Evolutionary conservation across 176 grass and related monocot species (phyloP).

Genomic region (Oropetium thomaeum): DNA sequence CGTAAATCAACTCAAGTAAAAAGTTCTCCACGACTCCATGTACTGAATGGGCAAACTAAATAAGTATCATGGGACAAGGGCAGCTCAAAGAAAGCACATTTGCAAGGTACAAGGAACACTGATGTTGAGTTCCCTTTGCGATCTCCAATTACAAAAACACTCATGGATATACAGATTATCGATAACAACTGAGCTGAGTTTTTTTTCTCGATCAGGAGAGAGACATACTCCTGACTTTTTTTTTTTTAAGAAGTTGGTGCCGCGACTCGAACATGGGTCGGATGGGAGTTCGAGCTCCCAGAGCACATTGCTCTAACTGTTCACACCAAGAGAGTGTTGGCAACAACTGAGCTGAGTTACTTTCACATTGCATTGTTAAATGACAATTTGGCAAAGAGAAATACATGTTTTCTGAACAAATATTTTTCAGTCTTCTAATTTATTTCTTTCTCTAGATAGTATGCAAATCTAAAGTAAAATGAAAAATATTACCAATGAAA

Average conservation of each 20-base stretch:
- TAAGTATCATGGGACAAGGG: neutral
- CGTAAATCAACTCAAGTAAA: neutral
- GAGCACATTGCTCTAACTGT: too few relatives aligned
- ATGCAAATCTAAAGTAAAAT: neutral
- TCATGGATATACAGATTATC: neutral
- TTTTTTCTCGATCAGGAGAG: too few relatives aligned
- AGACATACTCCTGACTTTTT: too few relatives aligned
- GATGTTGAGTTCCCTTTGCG: neutral
- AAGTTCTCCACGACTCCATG: neutral
- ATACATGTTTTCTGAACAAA: neutral
- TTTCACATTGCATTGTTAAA: neutral
- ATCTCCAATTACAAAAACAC: neutral
- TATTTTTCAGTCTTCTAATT: neutral
- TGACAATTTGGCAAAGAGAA: neutral
- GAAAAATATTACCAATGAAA: neutral
- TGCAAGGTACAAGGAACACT: neutral
- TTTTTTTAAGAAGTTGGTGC: too few relatives aligned
- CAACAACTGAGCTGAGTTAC: neutral
- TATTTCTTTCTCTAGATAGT: neutral
- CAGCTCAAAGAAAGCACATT: neutral
- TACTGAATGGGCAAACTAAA: neutral
- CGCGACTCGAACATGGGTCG: too few relatives aligned
- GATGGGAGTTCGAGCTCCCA: too few relatives aligned
- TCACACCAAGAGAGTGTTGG: too few relatives aligned
- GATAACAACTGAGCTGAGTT: neutral